These are phyloP conservation scores for Capsicum baccatum DNA, from an alignment of 257 asterid genomes.

Conservation along the genomic window DNA sequence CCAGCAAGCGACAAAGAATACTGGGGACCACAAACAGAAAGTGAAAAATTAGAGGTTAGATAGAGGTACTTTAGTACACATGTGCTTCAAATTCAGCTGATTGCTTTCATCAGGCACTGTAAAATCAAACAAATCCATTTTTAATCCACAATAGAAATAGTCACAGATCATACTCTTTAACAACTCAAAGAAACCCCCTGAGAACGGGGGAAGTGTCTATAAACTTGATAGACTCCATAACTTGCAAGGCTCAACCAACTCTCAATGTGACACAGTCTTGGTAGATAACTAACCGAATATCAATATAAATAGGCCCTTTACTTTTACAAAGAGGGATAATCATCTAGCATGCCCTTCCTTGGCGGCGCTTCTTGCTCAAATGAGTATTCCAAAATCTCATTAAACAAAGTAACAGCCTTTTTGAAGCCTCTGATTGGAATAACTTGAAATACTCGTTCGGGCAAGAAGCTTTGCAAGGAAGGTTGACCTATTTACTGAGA, in stretches of 20 bases:
- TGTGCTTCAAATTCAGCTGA: slow-evolving; percentile 26
- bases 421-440: slow-evolving; percentile 1
- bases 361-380: slow-evolving; percentile 40
- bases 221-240: neutral
- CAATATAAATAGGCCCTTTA: slow-evolving; percentile 1
- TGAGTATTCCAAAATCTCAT: slow-evolving; percentile 43
- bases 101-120: slow-evolving; percentile 20
- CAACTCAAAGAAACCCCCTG: neutral
- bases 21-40: slow-evolving; percentile 19
- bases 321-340: neutral
- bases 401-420: neutral
- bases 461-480: slow-evolving; percentile 32
- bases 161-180: neutral
- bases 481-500: neutral
- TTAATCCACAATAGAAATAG: neutral
- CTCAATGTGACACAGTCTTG: slow-evolving; percentile 21
- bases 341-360: slow-evolving; percentile 34
- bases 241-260: slow-evolving; percentile 34
- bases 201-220: neutral
- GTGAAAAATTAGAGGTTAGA: slow-evolving; percentile 18
- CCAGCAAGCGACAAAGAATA: neutral
- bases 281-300: slow-evolving; percentile 10
- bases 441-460: slow-evolving; percentile 36
- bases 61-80: slow-evolving; percentile 15
- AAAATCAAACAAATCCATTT: slow-evolving; percentile 20